Conservation (phyloP, 2,329 filamentous ascomycete species). For the Corniculantispora saksenae region DNA sequence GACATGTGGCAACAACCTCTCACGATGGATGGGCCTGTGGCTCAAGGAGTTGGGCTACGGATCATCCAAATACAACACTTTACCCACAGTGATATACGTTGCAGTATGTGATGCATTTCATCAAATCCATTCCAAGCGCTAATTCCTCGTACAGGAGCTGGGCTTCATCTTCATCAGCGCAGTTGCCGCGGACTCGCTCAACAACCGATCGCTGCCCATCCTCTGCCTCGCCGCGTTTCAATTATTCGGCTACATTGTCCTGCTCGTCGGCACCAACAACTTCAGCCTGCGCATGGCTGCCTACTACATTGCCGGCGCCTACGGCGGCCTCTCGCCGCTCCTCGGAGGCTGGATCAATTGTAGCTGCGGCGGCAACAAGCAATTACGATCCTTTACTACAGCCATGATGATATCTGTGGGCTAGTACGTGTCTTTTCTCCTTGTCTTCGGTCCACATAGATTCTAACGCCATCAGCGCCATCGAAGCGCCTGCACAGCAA, state of each 20-base stretch:
- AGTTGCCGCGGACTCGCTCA: constrained; percentile 15
- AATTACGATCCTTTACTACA: constrained; percentile 15
- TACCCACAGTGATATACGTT: constrained; percentile 10
- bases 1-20: constrained; percentile 18
- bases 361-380: constrained; percentile 20
- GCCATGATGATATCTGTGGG: constrained; percentile 21
- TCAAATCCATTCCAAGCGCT: not conserved
- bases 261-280: constrained; percentile 4
- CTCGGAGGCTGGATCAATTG: constrained; percentile 20
- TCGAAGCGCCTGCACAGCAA: constrained; percentile 20
- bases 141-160: constrained; percentile 9
- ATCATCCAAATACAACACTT: constrained; percentile 10
- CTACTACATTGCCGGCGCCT: constrained; percentile 17
- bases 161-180: constrained; percentile 18
- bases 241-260: constrained; percentile 18
- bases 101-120: not conserved
- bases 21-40: constrained; percentile 21
- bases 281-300: constrained; percentile 13
- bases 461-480: not conserved
- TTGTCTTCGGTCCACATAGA: not conserved
- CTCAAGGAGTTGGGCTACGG: constrained; percentile 3
- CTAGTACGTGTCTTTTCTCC: constrained; percentile 17
- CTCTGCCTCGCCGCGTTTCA: constrained; percentile 3
- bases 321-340: constrained; percentile 18
- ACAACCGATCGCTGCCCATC: constrained; percentile 18